Evolutionary conservation across 257 asterid species (phyloP), one percentile per base, ranked within the genome.

Genomic region (Solanum medicagineum): DNA sequence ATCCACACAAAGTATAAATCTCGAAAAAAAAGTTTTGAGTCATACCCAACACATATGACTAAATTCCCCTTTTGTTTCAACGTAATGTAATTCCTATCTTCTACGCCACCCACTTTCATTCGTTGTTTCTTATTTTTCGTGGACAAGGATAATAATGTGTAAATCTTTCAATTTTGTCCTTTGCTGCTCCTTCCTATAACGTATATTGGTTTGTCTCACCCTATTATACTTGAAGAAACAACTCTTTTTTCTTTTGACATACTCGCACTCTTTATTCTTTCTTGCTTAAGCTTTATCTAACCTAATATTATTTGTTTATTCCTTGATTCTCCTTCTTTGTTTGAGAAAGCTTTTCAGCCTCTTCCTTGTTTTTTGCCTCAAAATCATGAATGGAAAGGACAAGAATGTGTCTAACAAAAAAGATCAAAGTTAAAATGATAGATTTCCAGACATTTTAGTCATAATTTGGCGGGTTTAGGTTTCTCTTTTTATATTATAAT

Each of bases 41-140:
- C 92, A 44, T 40, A 79, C 87, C 90, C 86, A 81, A 85, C 69
- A 40, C 69, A 86, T 49, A 63, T 22, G 66, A 60, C 66, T 59
- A 59, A 7, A 59, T 29, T 59, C 8, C 66, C 32, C 32, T 59
- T 60, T 60, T n/a, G 15, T 60, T 60, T 60, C 66, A 60, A n/a
- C n/a, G 66, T 9, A 20, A 59, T 14, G 51, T 81, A 63, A 70
- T 87, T 73, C 81, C 81, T 45, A 74, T 45, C 84, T 87, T 83
- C 60, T 47, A 73, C 55, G 20, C 32, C 17, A 12, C 47, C 63
- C 16, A 82, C 73, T 75, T 85, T 49, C 63, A 49, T 55, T 49
- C 70, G 20, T 73, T 36, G 45, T 17, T 16, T 42, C 20, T 36
- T 36, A 36, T 36, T 36, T 36, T 74, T 42, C 45, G 68, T 60